A percentile compares a stretch with the other conserved stretches of the same genome.
phyloP scores from a whole-genome alignment of 306 rosid species.

The Prunus fruticosa region DNA sequence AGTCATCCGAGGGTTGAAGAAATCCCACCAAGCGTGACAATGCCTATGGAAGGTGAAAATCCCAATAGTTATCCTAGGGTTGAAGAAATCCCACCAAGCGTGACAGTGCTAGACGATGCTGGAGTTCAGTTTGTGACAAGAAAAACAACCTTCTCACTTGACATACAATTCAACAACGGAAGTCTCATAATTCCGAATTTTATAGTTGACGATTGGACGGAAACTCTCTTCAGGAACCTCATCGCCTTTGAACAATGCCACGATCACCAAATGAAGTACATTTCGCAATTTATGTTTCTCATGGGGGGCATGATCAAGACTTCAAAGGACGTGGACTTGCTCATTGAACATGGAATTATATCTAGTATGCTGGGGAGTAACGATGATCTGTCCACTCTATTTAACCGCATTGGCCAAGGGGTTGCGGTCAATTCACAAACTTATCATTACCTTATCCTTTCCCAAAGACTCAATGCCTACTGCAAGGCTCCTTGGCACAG shows the following conservation, averaged over 20 bases:
- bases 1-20: too few relatives aligned
- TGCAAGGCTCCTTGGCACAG: background rate
- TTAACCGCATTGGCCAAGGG: background rate
- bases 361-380: background rate
- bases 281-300: background rate
- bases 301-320: background rate
- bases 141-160: background rate
- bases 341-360: background rate
- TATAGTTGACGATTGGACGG: background rate
- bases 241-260: background rate
- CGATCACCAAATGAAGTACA: background rate
- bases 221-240: background rate
- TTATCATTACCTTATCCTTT: background rate
- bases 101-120: background rate
- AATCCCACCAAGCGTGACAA: too few relatives aligned
- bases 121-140: background rate
- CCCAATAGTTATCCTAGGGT: too few relatives aligned
- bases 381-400: background rate
- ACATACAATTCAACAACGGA: background rate
- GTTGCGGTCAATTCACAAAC: background rate
- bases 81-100: background rate
- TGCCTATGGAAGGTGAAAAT: too few relatives aligned
- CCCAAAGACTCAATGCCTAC: background rate
- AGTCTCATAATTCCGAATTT: background rate
- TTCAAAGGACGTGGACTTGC: background rate